phyloP scores from a whole-genome alignment of 345 rosid species.

The Salix arbutifolia region DNA sequence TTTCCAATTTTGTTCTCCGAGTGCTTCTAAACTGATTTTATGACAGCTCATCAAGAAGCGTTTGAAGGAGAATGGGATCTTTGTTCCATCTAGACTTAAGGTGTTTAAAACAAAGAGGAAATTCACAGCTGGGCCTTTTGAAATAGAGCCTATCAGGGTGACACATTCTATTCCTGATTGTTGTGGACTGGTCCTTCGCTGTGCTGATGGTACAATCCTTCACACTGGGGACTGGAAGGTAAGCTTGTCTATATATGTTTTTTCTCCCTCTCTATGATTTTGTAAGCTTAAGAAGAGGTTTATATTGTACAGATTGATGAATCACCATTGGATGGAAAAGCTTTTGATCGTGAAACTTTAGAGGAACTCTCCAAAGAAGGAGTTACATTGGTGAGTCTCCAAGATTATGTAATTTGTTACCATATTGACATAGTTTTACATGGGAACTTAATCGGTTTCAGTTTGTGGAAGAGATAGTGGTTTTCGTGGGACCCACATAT shows the following conservation, averaged over 20 bases:
- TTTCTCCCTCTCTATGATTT: conserved; percentile 10
- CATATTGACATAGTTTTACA: neutral
- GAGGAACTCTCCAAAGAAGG: conserved; percentile 98
- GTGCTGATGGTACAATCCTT: conserved; percentile 93
- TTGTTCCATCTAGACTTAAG: conserved; percentile 86
- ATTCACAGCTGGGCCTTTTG: conserved; percentile 96
- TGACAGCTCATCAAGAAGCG: conserved; percentile 86
- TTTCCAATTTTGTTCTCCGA: neutral
- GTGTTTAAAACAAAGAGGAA: conserved; percentile 56
- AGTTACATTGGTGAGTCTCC: conserved; percentile 73
- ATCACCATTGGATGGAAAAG: conserved; percentile 85
- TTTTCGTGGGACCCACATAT: neutral
- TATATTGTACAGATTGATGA: conserved; percentile 72
- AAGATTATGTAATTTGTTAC: conserved; percentile 5
- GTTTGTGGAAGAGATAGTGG: neutral
- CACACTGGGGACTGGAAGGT: conserved; percentile 99
- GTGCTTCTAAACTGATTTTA: neutral
- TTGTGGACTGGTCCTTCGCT: conserved; percentile 91
- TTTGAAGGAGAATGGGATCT: conserved; percentile 91
- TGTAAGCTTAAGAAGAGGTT: conserved; percentile 23
- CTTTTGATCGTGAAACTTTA: conserved; percentile 74
- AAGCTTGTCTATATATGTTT: conserved; percentile 8
- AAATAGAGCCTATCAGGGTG: conserved; percentile 88
- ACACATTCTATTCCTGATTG: conserved; percentile 99
- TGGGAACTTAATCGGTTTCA: neutral